These are phyloP conservation scores for Floccularia luteovirens DNA, from an alignment of 768 basidiomycete genomes.

Conservation along the genomic window DNA sequence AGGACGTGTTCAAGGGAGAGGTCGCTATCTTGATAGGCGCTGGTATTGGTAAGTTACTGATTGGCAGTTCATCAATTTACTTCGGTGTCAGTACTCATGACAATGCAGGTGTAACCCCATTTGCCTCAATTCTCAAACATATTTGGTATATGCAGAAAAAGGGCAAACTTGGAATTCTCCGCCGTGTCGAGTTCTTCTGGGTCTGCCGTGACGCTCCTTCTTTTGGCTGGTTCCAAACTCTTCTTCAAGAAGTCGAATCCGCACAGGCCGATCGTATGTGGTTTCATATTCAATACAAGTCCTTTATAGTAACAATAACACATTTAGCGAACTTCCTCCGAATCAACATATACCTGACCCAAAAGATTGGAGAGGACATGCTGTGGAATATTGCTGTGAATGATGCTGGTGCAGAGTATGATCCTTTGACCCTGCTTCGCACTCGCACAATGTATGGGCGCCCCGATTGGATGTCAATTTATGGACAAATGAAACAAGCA, in stretches of 20 bases:
- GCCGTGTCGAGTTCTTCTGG: slow-evolving; percentile 94
- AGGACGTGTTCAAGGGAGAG: slow-evolving; percentile 81
- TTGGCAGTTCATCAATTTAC: neutral
- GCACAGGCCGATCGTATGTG: slow-evolving; percentile 81
- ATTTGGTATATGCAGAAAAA: slow-evolving; percentile 91
- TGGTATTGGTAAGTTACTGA: slow-evolving; percentile 66
- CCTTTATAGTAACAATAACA: slow-evolving; percentile 8
- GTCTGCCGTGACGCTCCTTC: slow-evolving; percentile 90
- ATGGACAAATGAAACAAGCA: slow-evolving; percentile 61
- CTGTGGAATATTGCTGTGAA: slow-evolving; percentile 90
- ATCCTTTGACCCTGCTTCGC: slow-evolving; percentile 83
- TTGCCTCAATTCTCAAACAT: slow-evolving; percentile 91
- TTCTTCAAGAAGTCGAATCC: slow-evolving; percentile 83
- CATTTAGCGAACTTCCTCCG: slow-evolving; percentile 79
- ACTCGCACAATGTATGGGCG: slow-evolving; percentile 89
- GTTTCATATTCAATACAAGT: slow-evolving; percentile 8
- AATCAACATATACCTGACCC: slow-evolving; percentile 87
- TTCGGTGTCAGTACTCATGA: neutral
- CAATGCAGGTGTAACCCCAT: slow-evolving; percentile 76
- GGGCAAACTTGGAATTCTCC: slow-evolving; percentile 70
- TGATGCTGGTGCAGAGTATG: slow-evolving; percentile 77
- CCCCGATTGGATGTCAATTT: slow-evolving; percentile 85
- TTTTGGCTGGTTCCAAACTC: slow-evolving; percentile 95
- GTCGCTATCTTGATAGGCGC: slow-evolving; percentile 91
- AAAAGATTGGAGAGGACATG: slow-evolving; percentile 81